Evolutionary conservation across 2,329 filamentous ascomycete species (phyloP).

Genomic region (Helotiales sp.): DNA sequence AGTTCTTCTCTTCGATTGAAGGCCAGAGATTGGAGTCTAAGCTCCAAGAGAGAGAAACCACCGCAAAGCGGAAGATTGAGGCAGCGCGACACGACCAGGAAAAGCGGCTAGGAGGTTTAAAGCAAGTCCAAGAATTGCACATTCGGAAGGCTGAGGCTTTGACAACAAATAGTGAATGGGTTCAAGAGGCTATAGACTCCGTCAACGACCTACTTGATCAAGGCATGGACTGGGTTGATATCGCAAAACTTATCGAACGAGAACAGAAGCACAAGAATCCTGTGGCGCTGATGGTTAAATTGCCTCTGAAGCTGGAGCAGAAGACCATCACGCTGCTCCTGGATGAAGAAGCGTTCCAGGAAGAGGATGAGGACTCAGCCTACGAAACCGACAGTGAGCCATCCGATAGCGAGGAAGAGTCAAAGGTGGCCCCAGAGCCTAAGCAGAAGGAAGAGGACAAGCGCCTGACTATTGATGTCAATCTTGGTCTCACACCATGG

Average conservation of each 20-base stretch:
- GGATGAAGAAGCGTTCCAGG: slow-evolving; percentile 60
- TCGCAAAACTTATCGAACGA: slow-evolving; percentile 82
- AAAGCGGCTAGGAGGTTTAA: slow-evolving; percentile 79
- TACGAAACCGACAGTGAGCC: slow-evolving; percentile 67
- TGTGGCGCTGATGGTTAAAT: slow-evolving; percentile 81
- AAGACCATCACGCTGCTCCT: slow-evolving; percentile 82
- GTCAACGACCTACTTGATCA: slow-evolving; percentile 89
- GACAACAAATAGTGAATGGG: slow-evolving; percentile 84
- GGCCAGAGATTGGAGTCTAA: slow-evolving; percentile 87
- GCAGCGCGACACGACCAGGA: slow-evolving; percentile 81
- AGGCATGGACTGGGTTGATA: slow-evolving; percentile 97
- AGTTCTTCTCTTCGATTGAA: slow-evolving; percentile 96
- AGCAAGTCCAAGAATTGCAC: slow-evolving; percentile 79
- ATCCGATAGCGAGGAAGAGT: slow-evolving; percentile 59
- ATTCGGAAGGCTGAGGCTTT: slow-evolving; percentile 87
- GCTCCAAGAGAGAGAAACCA: slow-evolving; percentile 77
- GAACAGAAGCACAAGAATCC: slow-evolving; percentile 81
- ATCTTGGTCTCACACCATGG: slow-evolving; percentile 80
- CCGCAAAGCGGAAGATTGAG: slow-evolving; percentile 81
- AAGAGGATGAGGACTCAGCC: slow-evolving; percentile 49
- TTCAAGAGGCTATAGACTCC: slow-evolving; percentile 89
- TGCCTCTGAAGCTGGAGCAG: slow-evolving; percentile 87
- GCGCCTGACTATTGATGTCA: slow-evolving; percentile 75
- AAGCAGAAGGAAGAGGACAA: slow-evolving; percentile 49
- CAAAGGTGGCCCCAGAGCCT: slow-evolving; percentile 34